Percentiles rank a stretch among this genome's conserved stretches.
These are phyloP conservation scores for Capronia epimyces DNA, from an alignment of 2,329 filamentous ascomycete species.

Conservation along the genomic window DNA sequence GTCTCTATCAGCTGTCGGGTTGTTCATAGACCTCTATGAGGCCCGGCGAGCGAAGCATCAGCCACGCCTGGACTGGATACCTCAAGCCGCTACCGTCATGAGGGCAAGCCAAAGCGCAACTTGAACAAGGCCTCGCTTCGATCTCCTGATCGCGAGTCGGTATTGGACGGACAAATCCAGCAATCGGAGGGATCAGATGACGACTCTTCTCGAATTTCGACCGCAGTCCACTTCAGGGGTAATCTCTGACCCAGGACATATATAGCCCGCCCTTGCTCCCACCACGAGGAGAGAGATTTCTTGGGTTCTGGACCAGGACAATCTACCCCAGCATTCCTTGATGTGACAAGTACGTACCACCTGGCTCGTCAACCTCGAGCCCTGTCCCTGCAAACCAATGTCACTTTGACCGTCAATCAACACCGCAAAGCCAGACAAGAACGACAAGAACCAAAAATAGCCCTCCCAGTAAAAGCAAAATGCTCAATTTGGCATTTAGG, in stretches of 20 bases:
- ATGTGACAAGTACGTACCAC: not conserved
- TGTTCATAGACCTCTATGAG: not conserved
- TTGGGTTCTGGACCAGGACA: not conserved
- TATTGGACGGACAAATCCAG: not conserved
- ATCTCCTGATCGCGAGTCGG: not conserved
- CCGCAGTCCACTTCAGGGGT: not conserved
- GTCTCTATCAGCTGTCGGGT: not conserved
- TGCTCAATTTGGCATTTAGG: slow-evolving; percentile 13
- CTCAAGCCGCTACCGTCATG: not conserved
- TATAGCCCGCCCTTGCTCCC: not conserved
- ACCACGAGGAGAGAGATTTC: not conserved
- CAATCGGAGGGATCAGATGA: not conserved
- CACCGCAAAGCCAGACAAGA: not conserved
- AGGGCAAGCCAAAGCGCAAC: not conserved
- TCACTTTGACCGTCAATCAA: not conserved
- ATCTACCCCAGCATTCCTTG: not conserved
- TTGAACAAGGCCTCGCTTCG: not conserved
- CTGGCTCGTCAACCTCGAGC: not conserved
- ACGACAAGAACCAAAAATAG: not conserved
- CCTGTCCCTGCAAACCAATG: not conserved
- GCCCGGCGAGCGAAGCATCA: not conserved
- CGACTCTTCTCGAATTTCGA: not conserved
- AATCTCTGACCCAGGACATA: not conserved
- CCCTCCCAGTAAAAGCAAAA: not conserved
- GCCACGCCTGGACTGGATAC: not conserved